Evolutionary conservation across 331 rosid genomes (phyloP).

Genomic region (Prunus yedoensis): DNA sequence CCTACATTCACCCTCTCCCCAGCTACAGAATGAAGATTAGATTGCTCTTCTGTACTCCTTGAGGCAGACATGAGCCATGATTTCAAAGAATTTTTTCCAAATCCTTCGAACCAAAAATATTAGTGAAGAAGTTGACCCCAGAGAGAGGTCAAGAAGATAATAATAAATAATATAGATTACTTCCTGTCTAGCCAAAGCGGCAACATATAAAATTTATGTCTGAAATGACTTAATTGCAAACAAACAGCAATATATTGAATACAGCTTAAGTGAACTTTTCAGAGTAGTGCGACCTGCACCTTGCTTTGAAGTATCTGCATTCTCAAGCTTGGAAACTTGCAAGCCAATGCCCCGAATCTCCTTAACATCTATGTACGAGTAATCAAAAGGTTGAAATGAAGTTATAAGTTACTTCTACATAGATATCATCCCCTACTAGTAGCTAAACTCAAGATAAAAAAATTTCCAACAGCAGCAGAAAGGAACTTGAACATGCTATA

Average conservation of each 20-base stretch:
- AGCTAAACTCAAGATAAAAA: background rate
- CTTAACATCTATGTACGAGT: slow-evolving; percentile 63
- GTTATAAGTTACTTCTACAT: background rate
- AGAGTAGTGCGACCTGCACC: slow-evolving; percentile 41
- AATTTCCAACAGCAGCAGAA: background rate
- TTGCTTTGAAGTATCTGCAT: slow-evolving; percentile 59
- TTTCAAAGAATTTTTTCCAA: slow-evolving; percentile 54
- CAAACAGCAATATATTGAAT: background rate
- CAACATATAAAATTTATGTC: slow-evolving; percentile 1
- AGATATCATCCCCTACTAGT: slow-evolving; percentile 1
- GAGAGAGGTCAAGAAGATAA: slow-evolving; percentile 20
- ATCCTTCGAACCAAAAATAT: slow-evolving; percentile 30
- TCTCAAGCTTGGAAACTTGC: slow-evolving; percentile 91
- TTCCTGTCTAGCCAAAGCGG: slow-evolving; percentile 14
- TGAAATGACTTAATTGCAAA: background rate
- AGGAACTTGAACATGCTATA: background rate
- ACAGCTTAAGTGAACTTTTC: slow-evolving; percentile 1
- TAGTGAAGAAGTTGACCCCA: slow-evolving; percentile 16
- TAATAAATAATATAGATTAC: background rate
- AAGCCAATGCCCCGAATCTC: slow-evolving; percentile 95
- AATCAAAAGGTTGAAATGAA: slow-evolving; percentile 26
- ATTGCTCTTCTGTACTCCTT: slow-evolving; percentile 38
- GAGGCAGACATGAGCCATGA: slow-evolving; percentile 76
- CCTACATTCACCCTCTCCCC: slow-evolving; percentile 31
- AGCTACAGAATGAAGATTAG: background rate